Conservation (phyloP, 2,329 filamentous ascomycete genomes). For the Epichloe sp. region DNA sequence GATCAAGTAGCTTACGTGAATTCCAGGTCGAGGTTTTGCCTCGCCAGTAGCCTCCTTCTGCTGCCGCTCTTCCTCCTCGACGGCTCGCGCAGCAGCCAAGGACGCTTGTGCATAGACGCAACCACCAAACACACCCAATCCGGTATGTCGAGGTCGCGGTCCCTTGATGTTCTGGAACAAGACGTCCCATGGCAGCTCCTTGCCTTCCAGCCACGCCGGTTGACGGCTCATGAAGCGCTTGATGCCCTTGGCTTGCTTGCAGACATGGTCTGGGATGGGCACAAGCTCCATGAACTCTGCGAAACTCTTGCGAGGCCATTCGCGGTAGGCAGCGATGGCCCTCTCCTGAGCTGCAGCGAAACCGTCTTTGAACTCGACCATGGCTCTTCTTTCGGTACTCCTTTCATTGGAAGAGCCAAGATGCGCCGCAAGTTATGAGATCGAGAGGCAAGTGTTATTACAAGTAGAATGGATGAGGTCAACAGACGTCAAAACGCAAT, state of each 20-base stretch:
- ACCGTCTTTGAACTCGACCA: conserved; percentile 3
- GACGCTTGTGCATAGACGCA: conserved; percentile 25
- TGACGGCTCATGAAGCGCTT: conserved; percentile 19
- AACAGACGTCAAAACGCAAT: not conserved
- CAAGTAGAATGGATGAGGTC: not conserved
- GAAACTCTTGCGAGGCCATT: conserved; percentile 14
- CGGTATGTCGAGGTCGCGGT: conserved; percentile 7
- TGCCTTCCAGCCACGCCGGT: conserved; percentile 20
- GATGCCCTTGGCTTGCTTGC: not conserved
- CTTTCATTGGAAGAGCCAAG: not conserved
- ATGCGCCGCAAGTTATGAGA: not conserved
- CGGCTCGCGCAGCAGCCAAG: conserved; percentile 21
- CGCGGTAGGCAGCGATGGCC: not conserved
- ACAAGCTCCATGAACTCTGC: conserved; percentile 17
- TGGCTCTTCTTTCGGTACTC: not conserved
- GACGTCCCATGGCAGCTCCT: conserved; percentile 17
- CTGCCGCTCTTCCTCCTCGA: conserved; percentile 18
- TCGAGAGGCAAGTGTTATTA: not conserved
- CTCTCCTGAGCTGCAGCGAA: not conserved
- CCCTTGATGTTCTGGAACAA: conserved; percentile 7
- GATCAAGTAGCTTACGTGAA: conserved; percentile 21
- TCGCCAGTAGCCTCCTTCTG: conserved; percentile 1
- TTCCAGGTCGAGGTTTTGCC: conserved; percentile 15
- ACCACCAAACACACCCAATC: conserved; percentile 21
- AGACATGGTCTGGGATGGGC: conserved; percentile 10